Evolutionary conservation across 2,329 filamentous ascomycete species (phyloP).

Genomic region (Fusarium musae): DNA sequence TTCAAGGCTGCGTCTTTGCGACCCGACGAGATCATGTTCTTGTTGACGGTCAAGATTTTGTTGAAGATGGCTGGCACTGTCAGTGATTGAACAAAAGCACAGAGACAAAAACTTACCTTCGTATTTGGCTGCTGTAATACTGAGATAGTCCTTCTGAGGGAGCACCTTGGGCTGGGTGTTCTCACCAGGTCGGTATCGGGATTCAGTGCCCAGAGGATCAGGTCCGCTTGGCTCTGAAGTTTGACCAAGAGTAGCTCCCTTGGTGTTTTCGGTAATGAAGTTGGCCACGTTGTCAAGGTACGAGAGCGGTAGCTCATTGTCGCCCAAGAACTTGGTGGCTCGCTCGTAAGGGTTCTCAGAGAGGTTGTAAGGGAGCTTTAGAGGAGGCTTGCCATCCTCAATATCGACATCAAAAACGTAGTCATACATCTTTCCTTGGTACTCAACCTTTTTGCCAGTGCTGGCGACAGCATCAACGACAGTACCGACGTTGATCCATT

Average conservation of each 20-base stretch:
- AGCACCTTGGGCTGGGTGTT: slow-evolving; percentile 67
- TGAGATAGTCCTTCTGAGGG: slow-evolving; percentile 83
- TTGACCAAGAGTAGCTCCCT: slow-evolving; percentile 84
- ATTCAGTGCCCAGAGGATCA: slow-evolving; percentile 83
- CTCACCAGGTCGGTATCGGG: slow-evolving; percentile 78
- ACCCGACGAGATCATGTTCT: slow-evolving; percentile 75
- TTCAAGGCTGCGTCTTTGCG: slow-evolving; percentile 80
- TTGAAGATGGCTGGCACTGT: slow-evolving; percentile 70
- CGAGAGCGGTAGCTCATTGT: slow-evolving; percentile 86
- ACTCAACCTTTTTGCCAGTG: slow-evolving; percentile 79
- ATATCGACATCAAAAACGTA: slow-evolving; percentile 98
- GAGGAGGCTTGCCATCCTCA: slow-evolving; percentile 89
- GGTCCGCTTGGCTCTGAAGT: slow-evolving; percentile 61
- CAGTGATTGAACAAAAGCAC: background rate
- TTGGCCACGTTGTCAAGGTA: slow-evolving; percentile 94
- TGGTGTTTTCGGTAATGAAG: slow-evolving; percentile 90
- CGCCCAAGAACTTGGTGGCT: slow-evolving; percentile 88
- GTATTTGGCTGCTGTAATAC: slow-evolving; percentile 79
- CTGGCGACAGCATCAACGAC: slow-evolving; percentile 91
- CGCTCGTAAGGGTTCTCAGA: slow-evolving; percentile 93
- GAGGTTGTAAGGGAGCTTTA: slow-evolving; percentile 94
- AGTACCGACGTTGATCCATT: slow-evolving; percentile 92
- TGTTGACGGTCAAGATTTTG: slow-evolving; percentile 81
- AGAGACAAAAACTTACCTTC: slow-evolving; percentile 54
- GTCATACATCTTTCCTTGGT: slow-evolving; percentile 90